Conservation (phyloP, 345 rosid species). For the Rhodamnia argentea region DNA sequence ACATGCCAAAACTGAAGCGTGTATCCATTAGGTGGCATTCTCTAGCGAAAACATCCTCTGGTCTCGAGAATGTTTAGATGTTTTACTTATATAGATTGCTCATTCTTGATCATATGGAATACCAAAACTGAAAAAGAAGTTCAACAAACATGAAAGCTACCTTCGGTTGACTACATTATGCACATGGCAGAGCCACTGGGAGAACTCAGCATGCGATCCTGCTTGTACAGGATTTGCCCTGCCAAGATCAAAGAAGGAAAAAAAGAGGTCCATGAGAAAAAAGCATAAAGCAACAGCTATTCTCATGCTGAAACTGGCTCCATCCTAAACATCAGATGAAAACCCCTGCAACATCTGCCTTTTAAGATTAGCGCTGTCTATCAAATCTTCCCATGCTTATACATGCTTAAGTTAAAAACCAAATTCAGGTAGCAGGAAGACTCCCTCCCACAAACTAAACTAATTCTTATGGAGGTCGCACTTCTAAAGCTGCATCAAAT, state of each 20-base stretch:
- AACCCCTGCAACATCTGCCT: neutral
- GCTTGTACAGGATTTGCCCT: slow-evolving; percentile 78
- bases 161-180: slow-evolving; percentile 94
- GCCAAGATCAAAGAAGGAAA: neutral
- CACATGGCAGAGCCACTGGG: slow-evolving; percentile 82
- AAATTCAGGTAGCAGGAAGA: neutral
- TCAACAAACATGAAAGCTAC: slow-evolving; percentile 11
- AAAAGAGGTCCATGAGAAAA: neutral
- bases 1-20: neutral
- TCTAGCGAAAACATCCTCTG: neutral
- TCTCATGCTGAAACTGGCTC: neutral
- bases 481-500: neutral
- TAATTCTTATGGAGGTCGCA: neutral
- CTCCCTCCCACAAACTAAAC: neutral
- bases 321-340: neutral
- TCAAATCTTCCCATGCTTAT: neutral
- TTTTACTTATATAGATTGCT: neutral
- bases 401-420: neutral
- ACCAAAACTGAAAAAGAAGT: neutral
- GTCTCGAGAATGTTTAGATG: neutral
- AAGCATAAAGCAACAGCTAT: neutral
- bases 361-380: neutral
- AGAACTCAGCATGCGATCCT: slow-evolving; percentile 78
- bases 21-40: neutral
- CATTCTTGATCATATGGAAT: too few species aligned